Evolutionary conservation across 768 basidiomycete species (phyloP).

Genomic region (Serendipita sp.): DNA sequence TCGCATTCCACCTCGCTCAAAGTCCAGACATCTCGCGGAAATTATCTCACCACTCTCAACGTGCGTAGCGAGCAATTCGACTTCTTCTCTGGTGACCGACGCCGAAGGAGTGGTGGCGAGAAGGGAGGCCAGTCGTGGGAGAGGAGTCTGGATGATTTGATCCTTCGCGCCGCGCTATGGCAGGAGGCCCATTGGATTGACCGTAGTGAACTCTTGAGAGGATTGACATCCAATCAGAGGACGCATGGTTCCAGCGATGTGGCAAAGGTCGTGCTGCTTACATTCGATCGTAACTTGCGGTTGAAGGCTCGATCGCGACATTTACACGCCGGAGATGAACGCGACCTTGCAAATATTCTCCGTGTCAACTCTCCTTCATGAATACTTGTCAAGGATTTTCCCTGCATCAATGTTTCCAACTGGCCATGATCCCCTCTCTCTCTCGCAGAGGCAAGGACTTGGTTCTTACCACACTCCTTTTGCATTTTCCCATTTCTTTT

Average conservation of each 20-base stretch:
- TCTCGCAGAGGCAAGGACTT: neutral
- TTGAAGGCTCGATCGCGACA: slow-evolving; percentile 80
- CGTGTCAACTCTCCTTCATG: neutral
- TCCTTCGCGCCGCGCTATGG: slow-evolving; percentile 83
- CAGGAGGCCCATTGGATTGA: slow-evolving; percentile 87
- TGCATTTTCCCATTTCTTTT: neutral
- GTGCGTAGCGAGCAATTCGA: slow-evolving; percentile 76
- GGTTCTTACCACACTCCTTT: neutral
- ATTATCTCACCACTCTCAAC: slow-evolving; percentile 69
- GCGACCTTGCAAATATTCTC: slow-evolving; percentile 62
- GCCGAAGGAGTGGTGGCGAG: slow-evolving; percentile 18
- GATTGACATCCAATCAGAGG: slow-evolving; percentile 21
- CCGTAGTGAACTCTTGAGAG: slow-evolving; percentile 54
- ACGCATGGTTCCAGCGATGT: slow-evolving; percentile 19
- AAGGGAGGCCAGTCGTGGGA: slow-evolving; percentile 29
- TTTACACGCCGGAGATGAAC: slow-evolving; percentile 70
- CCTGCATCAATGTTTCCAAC: too few species aligned
- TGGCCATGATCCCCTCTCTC: too few species aligned
- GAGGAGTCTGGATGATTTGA: slow-evolving; percentile 86
- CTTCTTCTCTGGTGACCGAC: slow-evolving; percentile 21
- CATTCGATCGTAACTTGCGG: slow-evolving; percentile 83
- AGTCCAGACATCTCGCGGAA: slow-evolving; percentile 88
- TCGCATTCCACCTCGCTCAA: slow-evolving; percentile 66
- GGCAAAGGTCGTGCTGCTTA: slow-evolving; percentile 76
- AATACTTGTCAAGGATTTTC: too few species aligned